Percentiles rank a stretch among this genome's conserved stretches.
phyloP scores from a whole-genome alignment of 768 basidiomycete genomes.

The Postia placenta region DNA sequence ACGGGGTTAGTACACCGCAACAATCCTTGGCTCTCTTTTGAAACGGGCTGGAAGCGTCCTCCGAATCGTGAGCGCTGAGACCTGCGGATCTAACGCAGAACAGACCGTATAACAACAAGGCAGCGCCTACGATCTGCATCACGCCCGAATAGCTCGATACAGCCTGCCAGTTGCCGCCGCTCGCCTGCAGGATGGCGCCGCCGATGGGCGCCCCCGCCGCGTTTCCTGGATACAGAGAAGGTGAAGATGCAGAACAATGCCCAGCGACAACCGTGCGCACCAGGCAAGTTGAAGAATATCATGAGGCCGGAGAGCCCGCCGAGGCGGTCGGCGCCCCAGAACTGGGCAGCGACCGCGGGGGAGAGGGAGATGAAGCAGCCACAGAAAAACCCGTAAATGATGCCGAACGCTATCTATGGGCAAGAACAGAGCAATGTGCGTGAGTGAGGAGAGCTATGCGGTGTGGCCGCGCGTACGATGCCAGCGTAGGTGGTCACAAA shows the following conservation, averaged over 20 bases:
- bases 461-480: slow-evolving; percentile 12
- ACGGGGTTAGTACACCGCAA: neutral
- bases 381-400: slow-evolving; percentile 31
- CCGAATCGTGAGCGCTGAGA: neutral
- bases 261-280: slow-evolving; percentile 3
- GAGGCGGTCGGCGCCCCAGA: slow-evolving; percentile 16
- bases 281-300: slow-evolving; percentile 17
- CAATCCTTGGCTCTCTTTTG: slow-evolving; percentile 9
- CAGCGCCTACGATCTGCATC: slow-evolving; percentile 16
- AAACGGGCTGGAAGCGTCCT: slow-evolving; percentile 10
- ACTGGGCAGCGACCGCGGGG: slow-evolving; percentile 24
- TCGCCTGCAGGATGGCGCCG: slow-evolving; percentile 15
- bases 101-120: slow-evolving; percentile 16
- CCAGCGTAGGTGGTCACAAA: slow-evolving; percentile 15
- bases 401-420: slow-evolving; percentile 24
- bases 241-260: neutral
- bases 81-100: neutral
- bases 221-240: slow-evolving; percentile 11
- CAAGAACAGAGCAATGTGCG: neutral
- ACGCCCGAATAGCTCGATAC: slow-evolving; percentile 18
- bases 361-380: slow-evolving; percentile 31
- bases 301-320: slow-evolving; percentile 16
- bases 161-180: slow-evolving; percentile 15
- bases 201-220: slow-evolving; percentile 15
- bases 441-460: neutral